phyloP scores from a whole-genome alignment of 345 rosid species.

The Xanthoceras sorbifolium region DNA sequence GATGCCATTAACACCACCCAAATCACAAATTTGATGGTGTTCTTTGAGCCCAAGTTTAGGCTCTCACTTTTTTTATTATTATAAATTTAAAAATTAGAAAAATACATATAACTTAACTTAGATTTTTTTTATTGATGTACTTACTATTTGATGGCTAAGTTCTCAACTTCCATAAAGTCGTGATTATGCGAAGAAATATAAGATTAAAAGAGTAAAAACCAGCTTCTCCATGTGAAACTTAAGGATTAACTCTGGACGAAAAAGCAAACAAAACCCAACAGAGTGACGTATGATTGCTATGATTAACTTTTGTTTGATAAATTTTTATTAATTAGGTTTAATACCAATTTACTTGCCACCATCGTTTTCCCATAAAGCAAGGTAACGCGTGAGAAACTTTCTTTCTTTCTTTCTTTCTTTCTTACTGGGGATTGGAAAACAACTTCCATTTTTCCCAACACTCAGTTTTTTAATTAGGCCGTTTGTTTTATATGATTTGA shows the following conservation, averaged over 20 bases:
- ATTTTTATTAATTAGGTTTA: neutral
- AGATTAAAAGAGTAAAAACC: neutral
- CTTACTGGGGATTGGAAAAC: slow-evolving; percentile 13
- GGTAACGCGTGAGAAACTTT: slow-evolving; percentile 5
- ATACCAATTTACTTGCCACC: neutral
- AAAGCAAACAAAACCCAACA: neutral
- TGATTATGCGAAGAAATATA: too few relatives aligned
- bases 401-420: neutral
- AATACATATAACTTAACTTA: too few relatives aligned
- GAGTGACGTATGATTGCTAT: neutral
- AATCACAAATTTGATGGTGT: neutral
- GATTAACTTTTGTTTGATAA: neutral
- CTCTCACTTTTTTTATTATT: too few relatives aligned
- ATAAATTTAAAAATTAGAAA: too few relatives aligned
- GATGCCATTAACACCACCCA: too few relatives aligned
- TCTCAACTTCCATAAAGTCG: neutral
- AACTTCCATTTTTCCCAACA: neutral
- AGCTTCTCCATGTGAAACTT: neutral
- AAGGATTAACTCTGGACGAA: too few relatives aligned
- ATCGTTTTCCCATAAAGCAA: neutral
- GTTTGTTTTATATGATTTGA: too few relatives aligned
- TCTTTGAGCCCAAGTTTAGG: neutral
- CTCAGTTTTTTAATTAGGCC: neutral
- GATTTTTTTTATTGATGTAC: too few relatives aligned
- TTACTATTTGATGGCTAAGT: too few relatives aligned